Evolutionary conservation across 2,329 filamentous ascomycete genomes (phyloP).

Genomic region (Ceratocystis lukuohia): DNA sequence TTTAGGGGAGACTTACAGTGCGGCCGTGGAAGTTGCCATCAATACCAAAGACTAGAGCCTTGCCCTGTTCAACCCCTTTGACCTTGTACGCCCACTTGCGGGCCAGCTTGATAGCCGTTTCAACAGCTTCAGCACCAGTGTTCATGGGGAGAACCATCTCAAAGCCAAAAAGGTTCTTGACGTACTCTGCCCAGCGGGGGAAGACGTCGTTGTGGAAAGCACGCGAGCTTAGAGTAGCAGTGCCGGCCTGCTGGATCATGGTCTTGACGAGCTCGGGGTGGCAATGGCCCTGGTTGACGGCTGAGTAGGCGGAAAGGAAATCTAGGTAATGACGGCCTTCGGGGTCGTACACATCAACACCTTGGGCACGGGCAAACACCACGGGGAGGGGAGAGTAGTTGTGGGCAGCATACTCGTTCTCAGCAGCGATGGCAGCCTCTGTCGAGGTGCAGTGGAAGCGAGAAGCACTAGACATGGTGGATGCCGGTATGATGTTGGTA

Average conservation of each 20-base stretch:
- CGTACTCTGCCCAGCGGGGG: constrained; percentile 85
- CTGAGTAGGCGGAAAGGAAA: constrained; percentile 95
- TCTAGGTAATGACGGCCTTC: constrained; percentile 93
- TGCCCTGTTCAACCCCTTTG: constrained; percentile 72
- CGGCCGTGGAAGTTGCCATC: constrained; percentile 93
- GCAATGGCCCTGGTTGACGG: constrained; percentile 96
- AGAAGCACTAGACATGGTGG: constrained; percentile 44
- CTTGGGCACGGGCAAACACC: constrained; percentile 75
- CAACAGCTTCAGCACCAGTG: constrained; percentile 89
- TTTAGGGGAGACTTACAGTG: constrained; percentile 48
- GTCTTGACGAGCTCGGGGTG: constrained; percentile 92
- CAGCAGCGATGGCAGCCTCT: constrained; percentile 61
- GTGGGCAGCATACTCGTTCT: constrained; percentile 81
- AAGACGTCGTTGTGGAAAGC: constrained; percentile 99
- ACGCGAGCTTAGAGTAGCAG: constrained; percentile 80
- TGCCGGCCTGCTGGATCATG: constrained; percentile 74
- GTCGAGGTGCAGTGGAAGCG: constrained; percentile 67
- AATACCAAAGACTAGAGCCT: constrained; percentile 74
- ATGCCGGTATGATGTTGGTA: not conserved
- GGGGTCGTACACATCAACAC: constrained; percentile 89
- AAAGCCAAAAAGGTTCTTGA: constrained; percentile 78
- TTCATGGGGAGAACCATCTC: constrained; percentile 99
- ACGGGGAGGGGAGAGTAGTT: constrained; percentile 97
- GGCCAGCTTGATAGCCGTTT: constrained; percentile 91
- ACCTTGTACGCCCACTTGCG: constrained; percentile 97